Conservation (phyloP, 768 basidiomycete species). For the Amyloporia xantha region DNA sequence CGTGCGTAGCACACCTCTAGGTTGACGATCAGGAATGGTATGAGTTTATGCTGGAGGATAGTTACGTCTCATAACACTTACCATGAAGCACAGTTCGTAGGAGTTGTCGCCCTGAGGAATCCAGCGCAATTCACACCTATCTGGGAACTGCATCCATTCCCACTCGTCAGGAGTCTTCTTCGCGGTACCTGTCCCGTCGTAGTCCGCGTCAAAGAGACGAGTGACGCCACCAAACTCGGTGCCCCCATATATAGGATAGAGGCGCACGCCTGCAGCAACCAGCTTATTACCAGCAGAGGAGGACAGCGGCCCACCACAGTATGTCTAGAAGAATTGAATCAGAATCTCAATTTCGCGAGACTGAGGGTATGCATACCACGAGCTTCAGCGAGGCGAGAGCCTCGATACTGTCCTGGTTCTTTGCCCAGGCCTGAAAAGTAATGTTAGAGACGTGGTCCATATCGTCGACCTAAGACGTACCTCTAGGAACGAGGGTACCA, state of each 20-base stretch:
- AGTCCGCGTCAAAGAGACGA: background rate
- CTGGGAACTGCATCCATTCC: constrained; percentile 12
- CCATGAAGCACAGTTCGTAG: constrained; percentile 13
- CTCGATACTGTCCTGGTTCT: background rate
- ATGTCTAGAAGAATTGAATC: background rate
- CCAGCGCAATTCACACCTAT: constrained; percentile 5
- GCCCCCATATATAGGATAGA: constrained; percentile 8
- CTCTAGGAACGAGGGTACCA: background rate
- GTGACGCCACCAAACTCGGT: constrained; percentile 9
- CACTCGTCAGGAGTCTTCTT: constrained; percentile 9
- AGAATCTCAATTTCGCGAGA: too few relatives aligned
- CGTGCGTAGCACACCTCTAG: constrained; percentile 3
- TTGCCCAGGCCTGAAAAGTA: background rate
- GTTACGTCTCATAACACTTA: background rate
- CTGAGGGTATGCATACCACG: background rate
- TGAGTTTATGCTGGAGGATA: background rate
- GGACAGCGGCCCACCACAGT: constrained; percentile 11
- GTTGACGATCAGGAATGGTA: background rate
- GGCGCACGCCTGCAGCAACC: constrained; percentile 6
- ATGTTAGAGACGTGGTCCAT: background rate
- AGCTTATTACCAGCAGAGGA: constrained; percentile 5
- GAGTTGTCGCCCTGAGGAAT: constrained; percentile 12
- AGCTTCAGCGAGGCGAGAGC: background rate
- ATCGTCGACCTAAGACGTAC: background rate
- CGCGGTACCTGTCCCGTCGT: background rate